Evolutionary conservation across 257 asterid genomes (phyloP).

Genomic region (Solanum tarijense): DNA sequence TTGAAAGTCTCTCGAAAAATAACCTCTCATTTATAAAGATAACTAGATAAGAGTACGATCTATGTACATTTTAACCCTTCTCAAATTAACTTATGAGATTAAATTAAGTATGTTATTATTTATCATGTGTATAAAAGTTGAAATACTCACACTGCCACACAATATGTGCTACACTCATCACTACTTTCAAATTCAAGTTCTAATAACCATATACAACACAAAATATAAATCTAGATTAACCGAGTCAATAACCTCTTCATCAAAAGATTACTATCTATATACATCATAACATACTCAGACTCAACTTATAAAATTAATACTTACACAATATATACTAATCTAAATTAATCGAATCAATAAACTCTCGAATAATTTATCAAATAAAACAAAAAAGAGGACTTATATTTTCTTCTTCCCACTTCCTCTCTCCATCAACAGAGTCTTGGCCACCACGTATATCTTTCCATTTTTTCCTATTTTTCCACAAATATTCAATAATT

Average conservation of each 20-base stretch:
- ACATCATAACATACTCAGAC: too few species aligned
- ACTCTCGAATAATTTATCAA: neutral
- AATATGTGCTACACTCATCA: neutral
- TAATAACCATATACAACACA: neutral
- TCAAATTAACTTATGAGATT: neutral
- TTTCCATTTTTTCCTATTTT: neutral
- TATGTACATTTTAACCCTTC: too few species aligned
- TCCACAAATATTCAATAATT: neutral
- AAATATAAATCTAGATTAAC: too few species aligned
- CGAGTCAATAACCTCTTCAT: too few species aligned
- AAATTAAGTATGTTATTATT: neutral
- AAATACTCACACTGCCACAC: neutral
- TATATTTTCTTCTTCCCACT: neutral
- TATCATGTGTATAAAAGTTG: neutral
- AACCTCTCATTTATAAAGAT: neutral
- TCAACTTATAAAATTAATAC: neutral
- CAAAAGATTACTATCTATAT: too few species aligned
- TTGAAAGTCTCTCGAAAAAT: neutral
- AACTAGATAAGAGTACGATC: neutral
- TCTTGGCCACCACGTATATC: constrained; percentile 27
- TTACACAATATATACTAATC: neutral
- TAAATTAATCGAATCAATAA: neutral
- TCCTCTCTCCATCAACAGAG: constrained; percentile 3
- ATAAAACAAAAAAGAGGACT: neutral
- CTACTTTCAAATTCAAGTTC: neutral